phyloP scores from a whole-genome alignment of 129 eudicot genomes.

The Calendula officinalis region DNA sequence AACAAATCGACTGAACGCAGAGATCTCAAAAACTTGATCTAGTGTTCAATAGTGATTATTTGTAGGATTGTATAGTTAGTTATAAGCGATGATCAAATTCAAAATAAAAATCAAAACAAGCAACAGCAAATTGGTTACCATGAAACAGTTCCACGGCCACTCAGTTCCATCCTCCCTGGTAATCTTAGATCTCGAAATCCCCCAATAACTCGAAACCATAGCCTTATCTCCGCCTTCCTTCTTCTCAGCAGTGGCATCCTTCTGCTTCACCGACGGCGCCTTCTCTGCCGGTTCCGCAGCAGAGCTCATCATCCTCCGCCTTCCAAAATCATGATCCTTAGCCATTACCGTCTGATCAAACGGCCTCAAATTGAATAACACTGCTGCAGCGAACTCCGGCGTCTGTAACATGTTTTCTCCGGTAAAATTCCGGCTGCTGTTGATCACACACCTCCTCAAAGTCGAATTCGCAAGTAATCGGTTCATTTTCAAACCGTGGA shows the following conservation, averaged over 20 bases:
- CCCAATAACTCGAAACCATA: conserved; percentile 73
- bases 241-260: conserved; percentile 18
- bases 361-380: neutral
- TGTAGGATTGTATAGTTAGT: neutral
- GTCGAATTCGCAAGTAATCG: conserved; percentile 46
- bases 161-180: conserved; percentile 69
- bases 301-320: conserved; percentile 66
- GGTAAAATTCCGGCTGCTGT: conserved; percentile 27
- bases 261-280: conserved; percentile 34
- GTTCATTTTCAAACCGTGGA: conserved; percentile 42
- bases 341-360: conserved; percentile 32
- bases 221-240: conserved; percentile 32
- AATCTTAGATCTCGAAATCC: conserved; percentile 49
- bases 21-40: neutral
- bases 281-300: conserved; percentile 32
- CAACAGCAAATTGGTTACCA: conserved; percentile 45
- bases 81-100: neutral
- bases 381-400: conserved; percentile 17
- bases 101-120: neutral
- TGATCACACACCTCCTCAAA: conserved; percentile 39
- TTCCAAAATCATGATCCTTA: conserved; percentile 28
- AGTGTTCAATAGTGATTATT: neutral
- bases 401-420: conserved; percentile 25
- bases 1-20: too few species aligned
- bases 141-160: conserved; percentile 95